Conservation (phyloP, 768 basidiomycete genomes). For the Tubosaeta sp. region DNA sequence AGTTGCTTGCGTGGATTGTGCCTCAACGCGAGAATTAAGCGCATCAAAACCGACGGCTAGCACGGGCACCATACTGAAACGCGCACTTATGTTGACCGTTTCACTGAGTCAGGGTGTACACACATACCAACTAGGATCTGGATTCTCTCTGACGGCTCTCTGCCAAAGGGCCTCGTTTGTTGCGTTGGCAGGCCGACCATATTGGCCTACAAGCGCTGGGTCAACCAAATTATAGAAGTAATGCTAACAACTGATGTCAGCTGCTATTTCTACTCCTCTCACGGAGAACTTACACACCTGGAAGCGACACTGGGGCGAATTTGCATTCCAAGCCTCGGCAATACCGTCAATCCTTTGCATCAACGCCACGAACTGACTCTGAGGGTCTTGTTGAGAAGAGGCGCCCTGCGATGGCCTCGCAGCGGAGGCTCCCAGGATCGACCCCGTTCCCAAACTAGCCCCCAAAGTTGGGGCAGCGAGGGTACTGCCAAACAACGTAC, state of each 20-base stretch:
- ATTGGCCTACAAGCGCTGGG: conserved; percentile 58
- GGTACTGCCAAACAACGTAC: conserved; percentile 35
- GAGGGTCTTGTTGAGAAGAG: conserved; percentile 51
- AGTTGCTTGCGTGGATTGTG: conserved; percentile 62
- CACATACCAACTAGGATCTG: conserved; percentile 67
- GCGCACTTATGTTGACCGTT: background rate
- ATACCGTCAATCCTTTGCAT: conserved; percentile 60
- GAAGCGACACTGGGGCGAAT: conserved; percentile 68
- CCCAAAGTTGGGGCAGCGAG: conserved; percentile 32
- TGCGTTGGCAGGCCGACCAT: conserved; percentile 68
- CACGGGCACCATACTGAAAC: conserved; percentile 67
- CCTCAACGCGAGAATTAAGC: conserved; percentile 71
- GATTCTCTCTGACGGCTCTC: conserved; percentile 76
- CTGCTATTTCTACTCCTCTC: background rate
- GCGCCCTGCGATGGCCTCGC: conserved; percentile 32
- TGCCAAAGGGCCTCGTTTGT: conserved; percentile 73
- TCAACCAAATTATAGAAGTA: conserved; percentile 84
- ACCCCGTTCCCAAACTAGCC: conserved; percentile 20
- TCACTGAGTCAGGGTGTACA: background rate
- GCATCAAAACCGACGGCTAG: conserved; percentile 81
- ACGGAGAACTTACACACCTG: conserved; percentile 45
- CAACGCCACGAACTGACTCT: conserved; percentile 52
- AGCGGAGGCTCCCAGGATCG: conserved; percentile 29
- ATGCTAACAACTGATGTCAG: conserved; percentile 41
- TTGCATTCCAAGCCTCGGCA: conserved; percentile 67